Evolutionary conservation across 495 filamentous ascomycete genomes (phyloP), one percentile per base, ranked within the genome.

Genomic region (Penicillium bovifimosum): DNA sequence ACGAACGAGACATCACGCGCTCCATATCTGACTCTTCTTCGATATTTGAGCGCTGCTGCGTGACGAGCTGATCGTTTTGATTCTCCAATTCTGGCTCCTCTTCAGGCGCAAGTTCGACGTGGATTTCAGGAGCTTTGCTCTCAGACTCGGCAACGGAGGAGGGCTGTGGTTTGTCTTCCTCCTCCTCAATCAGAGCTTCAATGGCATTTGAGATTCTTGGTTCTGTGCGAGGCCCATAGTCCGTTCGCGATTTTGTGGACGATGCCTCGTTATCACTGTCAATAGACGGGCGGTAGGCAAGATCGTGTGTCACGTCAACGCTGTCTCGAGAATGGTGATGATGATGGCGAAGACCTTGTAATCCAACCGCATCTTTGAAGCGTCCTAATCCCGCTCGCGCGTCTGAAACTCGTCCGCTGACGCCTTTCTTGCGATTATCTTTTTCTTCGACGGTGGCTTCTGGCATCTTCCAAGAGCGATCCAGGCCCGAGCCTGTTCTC

Each of bases 321-420:
- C 58, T 66, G 0, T 80, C 77, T 57, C 72, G 75, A 8, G 70
- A 60, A 20, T 67, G 59, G 35, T 68, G 73, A 35, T 72, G 68
- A 29, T 75, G 68, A 59, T 80, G 76, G 18, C 78, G 76, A 24
- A 72, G 65, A 14, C 74, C 68, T 17, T 69, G 73, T 9, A 70
- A 38, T n/a, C 87, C 86, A 17, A 96, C 87, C 5, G 87, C 90
- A 64, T 91, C 88, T 56, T 88, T 87, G 70, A 96, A 90, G 27
- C 86, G 82, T 6, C 84, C 87, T 44, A 96, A 76, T 8, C 90
- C 90, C 43, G 86, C 89, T 28, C 87, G 82, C 48, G 90, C 88
- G 70, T 95, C 90, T 45, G 85, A 89, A 52, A 90, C 85, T 52
- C 83, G 85, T 4, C 80, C 88, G 29, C 86, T 86, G 17, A 95